Evolutionary conservation across 352 stramenopile genomes (phyloP).

Genomic region (Pythium sp.): DNA sequence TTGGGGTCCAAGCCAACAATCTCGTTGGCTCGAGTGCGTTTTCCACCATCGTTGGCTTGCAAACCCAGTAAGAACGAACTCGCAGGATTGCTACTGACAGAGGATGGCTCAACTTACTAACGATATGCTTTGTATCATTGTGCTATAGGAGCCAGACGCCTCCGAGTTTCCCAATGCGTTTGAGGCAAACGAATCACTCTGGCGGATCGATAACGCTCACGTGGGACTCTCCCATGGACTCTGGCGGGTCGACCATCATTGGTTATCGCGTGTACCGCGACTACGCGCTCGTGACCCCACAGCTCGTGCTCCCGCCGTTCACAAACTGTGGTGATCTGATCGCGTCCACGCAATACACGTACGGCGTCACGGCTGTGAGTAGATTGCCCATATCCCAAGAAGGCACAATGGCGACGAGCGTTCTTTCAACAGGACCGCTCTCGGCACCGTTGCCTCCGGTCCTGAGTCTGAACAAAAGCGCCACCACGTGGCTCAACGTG

Average conservation of each 20-base stretch:
- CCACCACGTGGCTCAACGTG: conserved; percentile 35
- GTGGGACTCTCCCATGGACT: conserved; percentile 42
- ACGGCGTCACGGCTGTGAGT: conserved; percentile 46
- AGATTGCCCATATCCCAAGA: conserved; percentile 20
- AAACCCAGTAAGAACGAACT: conserved; percentile 31
- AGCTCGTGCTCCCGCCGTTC: conserved; percentile 34
- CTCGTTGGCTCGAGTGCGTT: conserved; percentile 28
- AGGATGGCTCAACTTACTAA: neutral
- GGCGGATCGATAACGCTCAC: conserved; percentile 41
- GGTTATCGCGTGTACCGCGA: conserved; percentile 66
- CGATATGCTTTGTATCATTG: neutral
- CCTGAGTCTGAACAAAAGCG: conserved; percentile 19
- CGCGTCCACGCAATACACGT: conserved; percentile 38
- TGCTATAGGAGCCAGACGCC: conserved; percentile 30
- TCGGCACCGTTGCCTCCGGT: conserved; percentile 27
- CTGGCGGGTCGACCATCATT: conserved; percentile 31
- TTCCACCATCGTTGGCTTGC: conserved; percentile 29
- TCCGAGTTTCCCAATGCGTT: conserved; percentile 28
- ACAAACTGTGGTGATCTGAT: conserved; percentile 40
- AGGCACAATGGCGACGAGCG: conserved; percentile 30
- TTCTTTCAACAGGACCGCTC: conserved; percentile 26
- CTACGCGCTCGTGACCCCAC: conserved; percentile 33
- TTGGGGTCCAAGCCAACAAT: conserved; percentile 51
- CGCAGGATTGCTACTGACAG: neutral
- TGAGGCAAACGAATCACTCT: conserved; percentile 27